These are phyloP conservation scores for Euptelea pleiosperma DNA, from an alignment of 164 flowering plant genomes.

Conservation along the genomic window DNA sequence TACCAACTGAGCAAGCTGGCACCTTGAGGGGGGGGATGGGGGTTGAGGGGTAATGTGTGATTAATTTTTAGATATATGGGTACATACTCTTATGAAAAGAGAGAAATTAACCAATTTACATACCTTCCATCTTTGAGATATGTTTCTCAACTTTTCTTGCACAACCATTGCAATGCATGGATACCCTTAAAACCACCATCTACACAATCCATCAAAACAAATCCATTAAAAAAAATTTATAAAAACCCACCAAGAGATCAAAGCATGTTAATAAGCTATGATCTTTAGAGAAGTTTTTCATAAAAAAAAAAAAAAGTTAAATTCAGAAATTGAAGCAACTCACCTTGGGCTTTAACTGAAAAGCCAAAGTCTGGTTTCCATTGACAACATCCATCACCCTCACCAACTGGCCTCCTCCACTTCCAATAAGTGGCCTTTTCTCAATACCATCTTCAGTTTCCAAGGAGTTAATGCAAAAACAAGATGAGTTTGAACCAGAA, in stretches of 20 bases:
- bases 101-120: background rate
- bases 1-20: too few species aligned
- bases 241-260: too few species aligned
- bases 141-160: slow-evolving; percentile 76
- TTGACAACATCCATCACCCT: slow-evolving; percentile 52
- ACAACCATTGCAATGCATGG: slow-evolving; percentile 86
- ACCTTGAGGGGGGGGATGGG: too few species aligned
- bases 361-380: slow-evolving; percentile 66
- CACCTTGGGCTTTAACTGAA: slow-evolving; percentile 77
- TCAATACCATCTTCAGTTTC: slow-evolving; percentile 33
- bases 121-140: slow-evolving; percentile 74
- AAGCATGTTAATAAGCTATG: too few species aligned
- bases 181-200: slow-evolving; percentile 76
- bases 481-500: slow-evolving; percentile 41
- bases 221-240: background rate
- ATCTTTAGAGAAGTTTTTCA: too few species aligned
- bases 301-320: background rate
- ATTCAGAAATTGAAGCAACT: background rate
- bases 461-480: slow-evolving; percentile 54
- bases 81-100: too few species aligned
- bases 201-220: slow-evolving; percentile 22
- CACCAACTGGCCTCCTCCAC: slow-evolving; percentile 26
- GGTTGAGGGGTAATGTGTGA: too few species aligned
- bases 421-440: slow-evolving; percentile 40
- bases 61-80: too few species aligned